Evolutionary conservation across 2,329 filamentous ascomycete genomes (phyloP), one percentile per base, ranked within the genome.

Genomic region (Ophiostoma sp.): DNA sequence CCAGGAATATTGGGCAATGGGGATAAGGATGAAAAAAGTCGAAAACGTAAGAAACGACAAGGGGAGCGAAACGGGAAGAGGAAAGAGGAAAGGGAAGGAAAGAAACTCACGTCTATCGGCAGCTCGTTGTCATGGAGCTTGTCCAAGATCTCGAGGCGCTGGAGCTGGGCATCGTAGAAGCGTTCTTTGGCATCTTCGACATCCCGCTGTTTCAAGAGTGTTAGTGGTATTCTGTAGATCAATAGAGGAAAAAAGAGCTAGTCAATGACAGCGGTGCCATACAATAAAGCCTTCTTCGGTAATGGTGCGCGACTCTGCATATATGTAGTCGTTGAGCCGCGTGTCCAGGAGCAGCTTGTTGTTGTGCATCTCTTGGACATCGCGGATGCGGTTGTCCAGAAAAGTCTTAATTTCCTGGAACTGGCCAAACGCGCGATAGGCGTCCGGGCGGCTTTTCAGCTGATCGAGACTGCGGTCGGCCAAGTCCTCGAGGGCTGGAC

Each of bases 401-500:
- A 88, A 83, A 3, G 82, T 79, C 76, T 86, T 83, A 72, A 91
- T 81, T 22, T 82, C 80, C 11, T 82, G 76, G 79, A 88, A 89
- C 78, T 90, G 88, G 7, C 84, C 82, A 15, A 85, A 85, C 75
- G 86, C 80, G 78, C 87, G 85, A 81, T 90, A 84, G 63, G 83
- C 84, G 9, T 86, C 81, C 8, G 87, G 84, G 70, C 89, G 84
- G 68, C 86, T 82, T 75, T 89, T 83, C 74, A 92, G 81, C 74
- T 86, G 84, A 68, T 89, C 87, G 73, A 91, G 81, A 70, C 84
- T 87, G 45, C 89, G 85, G 71, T 89, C 87, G 22, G 90, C 89
- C 25, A 93, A 84, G 78, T 92, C 90, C 74, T 90, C 88, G 17
- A 92, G 83, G 11, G 89, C 86, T 19, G 88, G 87, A 80, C 91